Evolutionary conservation across 805 yeast species (phyloP), one percentile per base, ranked within the genome.

Genomic region (Starmerella ratchasimensis): DNA sequence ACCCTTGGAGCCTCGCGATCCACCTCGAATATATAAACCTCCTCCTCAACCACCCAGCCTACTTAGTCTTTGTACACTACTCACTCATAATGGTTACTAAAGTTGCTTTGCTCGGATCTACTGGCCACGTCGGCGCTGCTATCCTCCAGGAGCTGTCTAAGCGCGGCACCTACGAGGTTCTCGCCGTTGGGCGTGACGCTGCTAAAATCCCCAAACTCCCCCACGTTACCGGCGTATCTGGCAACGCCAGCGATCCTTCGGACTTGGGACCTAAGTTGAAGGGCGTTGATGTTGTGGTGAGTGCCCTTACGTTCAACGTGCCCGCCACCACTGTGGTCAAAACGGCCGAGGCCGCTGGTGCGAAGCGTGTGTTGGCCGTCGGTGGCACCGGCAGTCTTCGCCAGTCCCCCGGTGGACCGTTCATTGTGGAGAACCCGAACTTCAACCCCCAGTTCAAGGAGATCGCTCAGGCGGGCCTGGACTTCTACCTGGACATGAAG

Each of bases 101-200:
- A 30, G 39, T 47, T 28, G 42, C 45, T 11, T 48, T 47, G 14
- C 35, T 48, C 18, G 53, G 51, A 10, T 50, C 49, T 25, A 39
- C 42, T 22, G 51, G 51, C 17, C 44, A 47, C 33, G 31, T 43
- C 1, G 96, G 46, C 15, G 33, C 43, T 10, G 43, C 38, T 9
- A 28, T 43, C 20, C 34, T 36, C 9, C 20, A 37, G 28, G 41
- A 39, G 32, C 34, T 43, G 2, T 31, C 42, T 15, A 15, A 26
- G 20, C 41, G 43, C 14, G 43, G 43, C n/a, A 31, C 9, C 18
- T 42, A 22, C 33, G 35, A 27, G 22, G 28, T 43, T 6, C 11
- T 17, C 11, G 46, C 39, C 15, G 22, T 43, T 28, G 43, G 43
- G 10, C 46, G 46, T 17, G 11, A 33, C 23, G 11, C 36, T 8